These are phyloP conservation scores for Stromatinia cepivora DNA, from an alignment of 2,329 filamentous ascomycete species.

Conservation along the genomic window DNA sequence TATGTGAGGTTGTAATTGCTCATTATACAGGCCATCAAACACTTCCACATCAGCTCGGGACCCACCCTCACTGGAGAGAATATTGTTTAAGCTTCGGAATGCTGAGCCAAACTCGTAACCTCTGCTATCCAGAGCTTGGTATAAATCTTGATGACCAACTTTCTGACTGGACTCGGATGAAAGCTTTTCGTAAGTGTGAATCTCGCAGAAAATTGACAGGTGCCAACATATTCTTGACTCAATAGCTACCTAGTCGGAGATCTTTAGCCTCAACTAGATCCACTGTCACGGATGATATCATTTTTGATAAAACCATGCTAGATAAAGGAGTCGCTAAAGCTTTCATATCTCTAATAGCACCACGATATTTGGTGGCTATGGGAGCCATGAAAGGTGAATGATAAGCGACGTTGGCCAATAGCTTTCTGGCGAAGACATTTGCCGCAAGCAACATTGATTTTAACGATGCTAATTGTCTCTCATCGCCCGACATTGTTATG, in stretches of 20 bases:
- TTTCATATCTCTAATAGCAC: constrained; percentile 3
- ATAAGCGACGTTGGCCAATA: background rate
- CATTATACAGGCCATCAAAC: background rate
- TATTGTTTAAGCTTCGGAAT: constrained; percentile 41
- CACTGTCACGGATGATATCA: constrained; percentile 20
- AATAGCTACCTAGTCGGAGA: constrained; percentile 40
- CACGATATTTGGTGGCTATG: background rate
- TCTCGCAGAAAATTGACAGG: constrained; percentile 39
- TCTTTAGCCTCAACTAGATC: constrained; percentile 5
- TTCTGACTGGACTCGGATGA: background rate
- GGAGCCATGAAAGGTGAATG: constrained; percentile 3
- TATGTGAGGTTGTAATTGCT: constrained; percentile 36
- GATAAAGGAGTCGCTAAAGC: background rate
- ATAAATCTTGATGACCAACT: background rate
- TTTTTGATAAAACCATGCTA: constrained; percentile 38
- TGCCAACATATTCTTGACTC: constrained; percentile 48
- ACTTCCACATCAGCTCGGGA: constrained; percentile 32
- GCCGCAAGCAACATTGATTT: background rate
- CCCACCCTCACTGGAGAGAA: background rate
- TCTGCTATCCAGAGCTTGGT: constrained; percentile 27
- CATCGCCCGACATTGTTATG: constrained; percentile 7
- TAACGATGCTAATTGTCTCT: constrained; percentile 20
- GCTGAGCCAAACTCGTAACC: constrained; percentile 48
- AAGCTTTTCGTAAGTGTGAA: background rate
- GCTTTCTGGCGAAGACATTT: constrained; percentile 7